phyloP scores from a whole-genome alignment of 2,329 filamentous ascomycete species.

The Arthrobotrys conoides region DNA sequence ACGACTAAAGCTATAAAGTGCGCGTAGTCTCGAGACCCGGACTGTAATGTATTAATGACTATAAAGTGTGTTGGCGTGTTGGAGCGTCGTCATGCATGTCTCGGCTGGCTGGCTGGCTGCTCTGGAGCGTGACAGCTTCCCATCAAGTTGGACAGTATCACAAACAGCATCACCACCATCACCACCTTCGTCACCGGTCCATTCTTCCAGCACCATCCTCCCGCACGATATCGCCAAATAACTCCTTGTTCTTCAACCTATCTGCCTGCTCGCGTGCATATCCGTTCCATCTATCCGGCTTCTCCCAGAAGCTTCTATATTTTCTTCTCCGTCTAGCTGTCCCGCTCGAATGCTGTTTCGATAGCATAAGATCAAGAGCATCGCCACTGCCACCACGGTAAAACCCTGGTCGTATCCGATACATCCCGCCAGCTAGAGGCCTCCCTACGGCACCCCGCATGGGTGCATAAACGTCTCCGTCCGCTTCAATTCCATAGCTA shows the following conservation, averaged over 20 bases:
- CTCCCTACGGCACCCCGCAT: slow-evolving; percentile 20
- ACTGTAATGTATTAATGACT: neutral
- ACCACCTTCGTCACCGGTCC: slow-evolving; percentile 4
- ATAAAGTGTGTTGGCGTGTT: slow-evolving; percentile 47
- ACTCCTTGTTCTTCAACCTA: neutral
- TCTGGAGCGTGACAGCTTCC: slow-evolving; percentile 23
- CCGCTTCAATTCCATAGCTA: slow-evolving; percentile 31
- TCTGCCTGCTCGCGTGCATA: slow-evolving; percentile 15
- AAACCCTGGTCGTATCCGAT: slow-evolving; percentile 27
- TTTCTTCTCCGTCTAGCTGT: neutral
- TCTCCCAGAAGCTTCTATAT: slow-evolving; percentile 6
- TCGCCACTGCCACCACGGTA: neutral
- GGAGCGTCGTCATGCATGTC: slow-evolving; percentile 56
- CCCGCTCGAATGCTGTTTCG: slow-evolving; percentile 25
- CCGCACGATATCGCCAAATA: too few relatives aligned
- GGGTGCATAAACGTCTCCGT: slow-evolving; percentile 37
- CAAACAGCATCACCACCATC: neutral
- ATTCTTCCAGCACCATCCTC: neutral
- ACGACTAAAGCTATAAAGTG: too few relatives aligned
- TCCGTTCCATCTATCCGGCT: neutral
- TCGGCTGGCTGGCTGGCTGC: slow-evolving; percentile 11
- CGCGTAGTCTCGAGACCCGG: neutral
- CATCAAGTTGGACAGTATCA: neutral
- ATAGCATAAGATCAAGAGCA: slow-evolving; percentile 20
- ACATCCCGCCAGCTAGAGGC: slow-evolving; percentile 49